Conservation (phyloP, 2,329 filamentous ascomycete species). For the Aspergillus caelatus region DNA sequence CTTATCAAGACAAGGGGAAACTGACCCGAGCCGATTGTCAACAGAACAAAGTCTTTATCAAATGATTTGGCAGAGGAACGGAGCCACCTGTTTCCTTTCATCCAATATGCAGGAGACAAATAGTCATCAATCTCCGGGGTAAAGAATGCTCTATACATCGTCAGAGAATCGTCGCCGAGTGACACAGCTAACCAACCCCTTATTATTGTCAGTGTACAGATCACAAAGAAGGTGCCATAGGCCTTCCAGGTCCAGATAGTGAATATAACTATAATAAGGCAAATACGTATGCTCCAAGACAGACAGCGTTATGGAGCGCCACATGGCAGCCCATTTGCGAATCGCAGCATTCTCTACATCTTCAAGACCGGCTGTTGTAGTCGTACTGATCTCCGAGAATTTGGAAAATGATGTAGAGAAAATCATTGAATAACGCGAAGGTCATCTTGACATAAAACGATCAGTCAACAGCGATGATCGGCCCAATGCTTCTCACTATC, state of each 20-base stretch:
- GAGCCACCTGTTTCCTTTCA: slow-evolving; percentile 25
- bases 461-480: not conserved
- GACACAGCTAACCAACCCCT: slow-evolving; percentile 49
- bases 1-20: slow-evolving; percentile 3
- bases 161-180: slow-evolving; percentile 7
- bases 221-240: slow-evolving; percentile 62
- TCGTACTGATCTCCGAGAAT: slow-evolving; percentile 27
- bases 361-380: slow-evolving; percentile 33
- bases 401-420: slow-evolving; percentile 32
- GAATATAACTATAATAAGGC: slow-evolving; percentile 71
- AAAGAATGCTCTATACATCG: slow-evolving; percentile 52
- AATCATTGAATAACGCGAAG: slow-evolving; percentile 25
- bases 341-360: slow-evolving; percentile 52
- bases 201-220: slow-evolving; percentile 61
- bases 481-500: not conserved
- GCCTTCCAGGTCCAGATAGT: slow-evolving; percentile 64
- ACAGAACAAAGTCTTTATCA: slow-evolving; percentile 44
- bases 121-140: slow-evolving; percentile 44
- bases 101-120: slow-evolving; percentile 21
- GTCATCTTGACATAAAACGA: slow-evolving; percentile 19
- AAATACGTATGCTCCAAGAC: slow-evolving; percentile 63
- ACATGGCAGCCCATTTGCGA: slow-evolving; percentile 64
- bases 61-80: slow-evolving; percentile 22
- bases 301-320: slow-evolving; percentile 70
- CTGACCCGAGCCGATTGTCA: slow-evolving; percentile 53